A percentile compares a stretch with the other conserved stretches of the same genome.
phyloP scores from a whole-genome alignment of 2,329 filamentous ascomycete genomes.

The Colletotrichum cuscutae region DNA sequence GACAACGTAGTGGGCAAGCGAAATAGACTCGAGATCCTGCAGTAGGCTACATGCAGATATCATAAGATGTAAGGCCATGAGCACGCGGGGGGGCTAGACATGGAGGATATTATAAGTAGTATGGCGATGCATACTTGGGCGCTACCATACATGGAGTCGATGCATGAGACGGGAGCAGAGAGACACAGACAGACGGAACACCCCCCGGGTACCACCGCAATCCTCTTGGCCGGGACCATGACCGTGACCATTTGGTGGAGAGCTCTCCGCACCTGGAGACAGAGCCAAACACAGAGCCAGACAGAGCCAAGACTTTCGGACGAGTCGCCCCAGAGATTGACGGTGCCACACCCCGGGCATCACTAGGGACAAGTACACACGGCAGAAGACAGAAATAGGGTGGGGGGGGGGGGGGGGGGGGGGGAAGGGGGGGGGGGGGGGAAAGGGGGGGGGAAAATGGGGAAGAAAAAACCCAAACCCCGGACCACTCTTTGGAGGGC shows the following conservation, averaged over 20 bases:
- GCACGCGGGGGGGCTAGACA: not conserved
- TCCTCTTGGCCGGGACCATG: not conserved
- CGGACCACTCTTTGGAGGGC: no score
- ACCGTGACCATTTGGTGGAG: not conserved
- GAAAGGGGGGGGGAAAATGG: no score
- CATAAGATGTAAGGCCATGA: not conserved
- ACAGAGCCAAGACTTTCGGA: conserved; percentile 21
- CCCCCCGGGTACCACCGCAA: not conserved
- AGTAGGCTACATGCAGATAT: not conserved
- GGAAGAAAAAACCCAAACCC: no score
- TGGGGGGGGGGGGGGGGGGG: no score
- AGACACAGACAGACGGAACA: not conserved
- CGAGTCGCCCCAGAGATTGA: conserved; percentile 1
- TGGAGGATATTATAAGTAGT: conserved; percentile 17
- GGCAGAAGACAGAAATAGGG: not conserved
- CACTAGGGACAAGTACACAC: not conserved
- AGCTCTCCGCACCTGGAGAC: conserved; percentile 16
- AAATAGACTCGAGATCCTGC: conserved; percentile 7
- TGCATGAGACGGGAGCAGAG: not conserved
- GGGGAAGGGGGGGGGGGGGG: no score
- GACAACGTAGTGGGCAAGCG: not conserved
- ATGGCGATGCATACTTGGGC: not conserved
- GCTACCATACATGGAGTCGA: not conserved
- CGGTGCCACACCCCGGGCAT: conserved; percentile 11
- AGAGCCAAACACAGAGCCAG: conserved; percentile 9